phyloP scores from a whole-genome alignment of 768 basidiomycete species.

The Thelephora ganbajun region DNA sequence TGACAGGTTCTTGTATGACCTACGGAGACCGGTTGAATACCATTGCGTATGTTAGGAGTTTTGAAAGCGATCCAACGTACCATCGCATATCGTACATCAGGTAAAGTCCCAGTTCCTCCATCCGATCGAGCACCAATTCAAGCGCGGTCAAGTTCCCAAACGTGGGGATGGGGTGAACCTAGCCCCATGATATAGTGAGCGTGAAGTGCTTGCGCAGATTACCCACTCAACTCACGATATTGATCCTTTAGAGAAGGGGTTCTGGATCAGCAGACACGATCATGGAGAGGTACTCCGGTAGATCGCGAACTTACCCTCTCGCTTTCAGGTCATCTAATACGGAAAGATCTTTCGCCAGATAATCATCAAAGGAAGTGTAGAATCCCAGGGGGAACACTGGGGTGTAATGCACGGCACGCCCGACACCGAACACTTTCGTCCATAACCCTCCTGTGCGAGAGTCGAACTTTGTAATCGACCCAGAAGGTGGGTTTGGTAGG shows the following conservation, averaged over 20 bases:
- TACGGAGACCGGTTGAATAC: conserved; percentile 1
- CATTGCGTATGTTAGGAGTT: not conserved
- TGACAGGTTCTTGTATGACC: conserved; percentile 51
- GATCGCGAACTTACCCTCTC: conserved; percentile 28
- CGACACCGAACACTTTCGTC: conserved; percentile 19
- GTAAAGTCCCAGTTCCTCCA: conserved; percentile 58
- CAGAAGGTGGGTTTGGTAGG: conserved; percentile 23
- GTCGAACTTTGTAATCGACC: conserved; percentile 35
- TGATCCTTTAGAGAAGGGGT: conserved; percentile 21
- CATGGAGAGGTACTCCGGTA: not conserved
- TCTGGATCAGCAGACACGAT: not conserved
- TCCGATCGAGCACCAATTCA: conserved; percentile 45
- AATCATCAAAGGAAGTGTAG: conserved; percentile 47
- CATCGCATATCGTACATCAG: conserved; percentile 77
- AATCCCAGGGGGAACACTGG: conserved; percentile 59
- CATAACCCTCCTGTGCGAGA: conserved; percentile 29
- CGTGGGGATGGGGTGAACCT: conserved; percentile 60
- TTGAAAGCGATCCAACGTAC: conserved; percentile 14
- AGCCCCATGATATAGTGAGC: conserved; percentile 1
- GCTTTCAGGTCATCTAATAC: conserved; percentile 40
- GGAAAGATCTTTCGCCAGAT: conserved; percentile 37
- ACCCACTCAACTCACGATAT: conserved; percentile 19
- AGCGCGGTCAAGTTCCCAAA: conserved; percentile 48
- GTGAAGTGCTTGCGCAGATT: not conserved
- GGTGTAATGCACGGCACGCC: conserved; percentile 13